phyloP scores from a whole-genome alignment of 192 early-diverging fungal species.

The Coemansia sp. region DNA sequence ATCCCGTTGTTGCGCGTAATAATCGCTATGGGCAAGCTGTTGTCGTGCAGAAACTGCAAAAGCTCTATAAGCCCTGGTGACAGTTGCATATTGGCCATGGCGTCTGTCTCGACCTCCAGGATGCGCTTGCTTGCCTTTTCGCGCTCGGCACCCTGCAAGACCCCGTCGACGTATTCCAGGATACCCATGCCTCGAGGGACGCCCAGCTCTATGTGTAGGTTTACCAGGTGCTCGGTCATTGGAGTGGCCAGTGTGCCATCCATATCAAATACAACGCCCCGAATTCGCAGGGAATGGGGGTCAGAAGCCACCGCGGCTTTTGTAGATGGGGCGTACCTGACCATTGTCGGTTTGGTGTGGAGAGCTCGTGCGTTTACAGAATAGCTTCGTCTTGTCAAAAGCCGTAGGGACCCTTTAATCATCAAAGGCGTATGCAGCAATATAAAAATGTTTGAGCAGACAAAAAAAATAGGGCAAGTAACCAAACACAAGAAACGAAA shows the following conservation, averaged over 20 bases:
- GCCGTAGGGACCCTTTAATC: not conserved
- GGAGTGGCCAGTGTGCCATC: conserved; percentile 54
- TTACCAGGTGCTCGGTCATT: conserved; percentile 40
- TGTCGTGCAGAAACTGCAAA: conserved; percentile 36
- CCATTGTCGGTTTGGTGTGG: conserved; percentile 12
- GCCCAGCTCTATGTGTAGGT: conserved; percentile 38
- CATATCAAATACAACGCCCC: conserved; percentile 55
- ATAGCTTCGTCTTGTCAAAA: not conserved
- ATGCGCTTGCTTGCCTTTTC: conserved; percentile 33
- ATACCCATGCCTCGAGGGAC: conserved; percentile 36
- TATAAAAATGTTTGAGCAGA: not conserved
- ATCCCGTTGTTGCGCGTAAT: conserved; percentile 52
- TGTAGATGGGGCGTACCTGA: conserved; percentile 37
- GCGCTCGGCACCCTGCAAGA: conserved; percentile 30
- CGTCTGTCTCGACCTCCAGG: conserved; percentile 46
- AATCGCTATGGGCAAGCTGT: conserved; percentile 44
- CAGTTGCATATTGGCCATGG: conserved; percentile 46
- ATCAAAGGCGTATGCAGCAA: not conserved
- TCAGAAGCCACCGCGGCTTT: conserved; percentile 18
- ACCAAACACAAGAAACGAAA: not conserved
- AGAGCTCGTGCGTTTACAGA: not conserved
- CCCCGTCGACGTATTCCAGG: conserved; percentile 42
- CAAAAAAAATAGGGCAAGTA: not conserved
- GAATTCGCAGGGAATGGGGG: conserved; percentile 39
- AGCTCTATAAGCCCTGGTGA: conserved; percentile 46